Conservation (phyloP, 441 rosid genomes). For the Eutrema salsugineum region DNA sequence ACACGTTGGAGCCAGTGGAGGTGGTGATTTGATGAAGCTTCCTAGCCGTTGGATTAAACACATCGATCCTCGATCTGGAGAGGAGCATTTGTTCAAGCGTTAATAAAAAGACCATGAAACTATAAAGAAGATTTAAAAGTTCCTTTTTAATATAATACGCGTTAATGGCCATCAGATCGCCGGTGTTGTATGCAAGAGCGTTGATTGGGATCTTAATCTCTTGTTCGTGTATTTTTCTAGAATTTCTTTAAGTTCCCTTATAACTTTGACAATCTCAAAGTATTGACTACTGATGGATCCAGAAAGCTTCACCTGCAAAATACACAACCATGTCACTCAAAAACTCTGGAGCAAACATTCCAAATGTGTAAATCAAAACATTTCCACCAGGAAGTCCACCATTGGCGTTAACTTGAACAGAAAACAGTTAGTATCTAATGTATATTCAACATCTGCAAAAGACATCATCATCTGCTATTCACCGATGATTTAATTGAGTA, state of each 20-base stretch:
- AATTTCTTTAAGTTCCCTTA: no score
- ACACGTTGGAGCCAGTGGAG: conserved; percentile 37
- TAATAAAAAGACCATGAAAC: not conserved
- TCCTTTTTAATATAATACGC: not conserved
- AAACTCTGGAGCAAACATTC: not conserved
- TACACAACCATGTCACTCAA: conserved; percentile 1
- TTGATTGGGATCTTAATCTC: not conserved
- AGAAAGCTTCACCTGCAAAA: conserved; percentile 73
- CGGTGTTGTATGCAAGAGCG: not conserved
- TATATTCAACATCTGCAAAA: conserved; percentile 82
- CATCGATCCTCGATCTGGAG: conserved; percentile 57
- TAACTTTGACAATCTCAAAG: no score
- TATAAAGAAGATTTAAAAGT: not conserved
- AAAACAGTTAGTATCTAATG: conserved; percentile 76
- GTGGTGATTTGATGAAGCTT: conserved; percentile 15
- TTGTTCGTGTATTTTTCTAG: no score
- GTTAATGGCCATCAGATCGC: no score
- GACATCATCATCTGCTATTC: no score
- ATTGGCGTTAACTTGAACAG: conserved; percentile 72
- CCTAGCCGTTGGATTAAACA: conserved; percentile 72
- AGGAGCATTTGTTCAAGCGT: conserved; percentile 58
- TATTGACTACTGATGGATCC: conserved; percentile 88
- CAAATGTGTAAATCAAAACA: conserved; percentile 24
- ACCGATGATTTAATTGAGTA: no score
- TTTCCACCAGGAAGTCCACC: conserved; percentile 99